phyloP scores from a whole-genome alignment of 2,329 filamentous ascomycete species.

The Seiridium unicorne region DNA sequence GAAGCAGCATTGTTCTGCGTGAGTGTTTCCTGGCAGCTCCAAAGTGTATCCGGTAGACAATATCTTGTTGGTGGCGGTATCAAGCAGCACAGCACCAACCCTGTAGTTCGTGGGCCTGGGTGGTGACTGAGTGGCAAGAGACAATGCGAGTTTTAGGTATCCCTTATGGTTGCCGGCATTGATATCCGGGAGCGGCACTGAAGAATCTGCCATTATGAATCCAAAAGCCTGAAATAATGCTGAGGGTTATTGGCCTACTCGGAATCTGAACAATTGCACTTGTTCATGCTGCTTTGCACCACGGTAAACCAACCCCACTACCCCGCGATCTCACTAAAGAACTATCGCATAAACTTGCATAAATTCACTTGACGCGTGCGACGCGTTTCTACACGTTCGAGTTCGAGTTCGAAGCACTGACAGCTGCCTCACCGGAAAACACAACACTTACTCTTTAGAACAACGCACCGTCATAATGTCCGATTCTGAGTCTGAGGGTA shows the following conservation, averaged over 20 bases:
- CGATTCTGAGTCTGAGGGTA: slow-evolving; percentile 48
- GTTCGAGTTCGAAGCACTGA: background rate
- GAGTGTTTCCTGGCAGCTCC: slow-evolving; percentile 88
- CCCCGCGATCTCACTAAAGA: slow-evolving; percentile 10
- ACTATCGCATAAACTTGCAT: background rate
- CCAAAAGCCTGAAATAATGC: background rate
- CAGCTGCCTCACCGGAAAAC: background rate
- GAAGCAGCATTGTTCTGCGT: slow-evolving; percentile 92
- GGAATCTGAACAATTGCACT: background rate
- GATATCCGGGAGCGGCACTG: slow-evolving; percentile 14
- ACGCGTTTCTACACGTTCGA: background rate
- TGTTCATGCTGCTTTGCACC: no score
- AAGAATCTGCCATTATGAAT: slow-evolving; percentile 15
- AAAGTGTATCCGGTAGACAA: slow-evolving; percentile 86
- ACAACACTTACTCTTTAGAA: background rate
- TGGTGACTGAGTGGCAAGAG: slow-evolving; percentile 75
- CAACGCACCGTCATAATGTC: background rate
- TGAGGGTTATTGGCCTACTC: no score
- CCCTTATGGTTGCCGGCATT: slow-evolving; percentile 40
- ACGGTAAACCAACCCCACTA: background rate
- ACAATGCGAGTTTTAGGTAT: slow-evolving; percentile 69
- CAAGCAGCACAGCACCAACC: slow-evolving; percentile 85
- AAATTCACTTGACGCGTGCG: background rate
- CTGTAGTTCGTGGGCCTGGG: slow-evolving; percentile 90
- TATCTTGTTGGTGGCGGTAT: slow-evolving; percentile 53